A percentile compares a stretch with the other conserved stretches of the same genome.
phyloP scores from a whole-genome alignment of 2,329 filamentous ascomycete genomes.

The Colletotrichum musicola region DNA sequence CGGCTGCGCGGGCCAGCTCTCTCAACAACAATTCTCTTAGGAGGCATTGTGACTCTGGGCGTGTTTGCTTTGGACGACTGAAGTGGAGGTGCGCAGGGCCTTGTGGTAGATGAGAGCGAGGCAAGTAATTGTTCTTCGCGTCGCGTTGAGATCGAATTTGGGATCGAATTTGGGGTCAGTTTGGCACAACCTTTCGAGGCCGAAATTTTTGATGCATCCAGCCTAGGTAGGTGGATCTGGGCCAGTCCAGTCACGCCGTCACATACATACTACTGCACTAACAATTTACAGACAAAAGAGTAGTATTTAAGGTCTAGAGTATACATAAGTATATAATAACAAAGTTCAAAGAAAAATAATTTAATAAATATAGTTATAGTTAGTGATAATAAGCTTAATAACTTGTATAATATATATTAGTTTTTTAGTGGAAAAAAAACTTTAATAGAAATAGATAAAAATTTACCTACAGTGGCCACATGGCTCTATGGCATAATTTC shows the following conservation, averaged over 20 bases:
- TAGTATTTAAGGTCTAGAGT: too few relatives aligned
- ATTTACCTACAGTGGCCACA: too few relatives aligned
- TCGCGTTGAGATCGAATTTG: background rate
- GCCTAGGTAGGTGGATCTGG: background rate
- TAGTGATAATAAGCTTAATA: too few relatives aligned
- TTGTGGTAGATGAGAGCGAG: too few relatives aligned
- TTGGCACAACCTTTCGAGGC: slow-evolving; percentile 1
- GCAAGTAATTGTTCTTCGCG: background rate
- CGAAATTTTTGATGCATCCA: slow-evolving; percentile 31
- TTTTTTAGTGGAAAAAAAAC: background rate
- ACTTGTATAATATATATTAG: background rate
- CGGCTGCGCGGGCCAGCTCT: slow-evolving; percentile 56
- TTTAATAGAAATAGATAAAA: too few relatives aligned
- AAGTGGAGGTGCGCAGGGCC: slow-evolving; percentile 1
- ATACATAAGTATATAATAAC: too few relatives aligned
- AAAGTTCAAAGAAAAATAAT: too few relatives aligned
- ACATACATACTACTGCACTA: too few relatives aligned
- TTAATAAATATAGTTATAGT: too few relatives aligned
- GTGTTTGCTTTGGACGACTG: slow-evolving; percentile 17
- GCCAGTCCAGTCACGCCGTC: too few relatives aligned
- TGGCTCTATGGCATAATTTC: too few relatives aligned
- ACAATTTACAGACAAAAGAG: too few relatives aligned
- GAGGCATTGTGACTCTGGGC: slow-evolving; percentile 66
- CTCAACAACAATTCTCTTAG: slow-evolving; percentile 70
- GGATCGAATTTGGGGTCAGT: background rate